Conservation (phyloP, 345 rosid species). For the Sisymbrium irio region DNA sequence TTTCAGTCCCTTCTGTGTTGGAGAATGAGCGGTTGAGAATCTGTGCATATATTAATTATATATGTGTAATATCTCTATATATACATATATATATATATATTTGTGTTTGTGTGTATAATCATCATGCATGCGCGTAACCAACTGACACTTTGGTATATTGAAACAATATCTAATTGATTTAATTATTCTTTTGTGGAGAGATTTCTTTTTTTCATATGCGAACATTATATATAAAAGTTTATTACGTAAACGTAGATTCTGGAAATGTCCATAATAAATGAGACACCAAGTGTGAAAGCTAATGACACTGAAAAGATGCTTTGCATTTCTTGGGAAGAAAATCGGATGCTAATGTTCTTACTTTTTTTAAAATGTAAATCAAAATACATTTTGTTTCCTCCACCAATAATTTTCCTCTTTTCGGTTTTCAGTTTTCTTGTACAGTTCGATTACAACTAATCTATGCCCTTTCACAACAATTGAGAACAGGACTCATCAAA, state of each 20-base stretch:
- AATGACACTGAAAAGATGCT: constrained; percentile 11
- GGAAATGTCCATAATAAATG: constrained; percentile 7
- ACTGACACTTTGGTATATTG: not conserved
- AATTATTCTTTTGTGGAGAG: not conserved
- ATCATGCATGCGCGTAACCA: constrained; percentile 4
- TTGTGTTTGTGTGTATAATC: not conserved
- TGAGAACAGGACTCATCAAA: constrained; percentile 53
- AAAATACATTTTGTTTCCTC: not conserved
- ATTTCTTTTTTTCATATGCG: not conserved
- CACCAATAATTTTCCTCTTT: not conserved
- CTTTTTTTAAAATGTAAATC: not conserved
- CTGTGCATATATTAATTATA: not conserved
- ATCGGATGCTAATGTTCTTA: not conserved
- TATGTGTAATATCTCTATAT: too few relatives aligned
- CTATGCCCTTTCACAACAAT: not conserved
- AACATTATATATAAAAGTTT: not conserved
- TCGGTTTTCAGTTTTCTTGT: not conserved
- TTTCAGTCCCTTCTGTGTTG: constrained; percentile 10
- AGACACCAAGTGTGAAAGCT: constrained; percentile 19
- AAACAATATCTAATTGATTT: not conserved
- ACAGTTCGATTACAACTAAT: not conserved
- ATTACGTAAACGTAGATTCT: not conserved
- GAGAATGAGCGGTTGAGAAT: constrained; percentile 9
- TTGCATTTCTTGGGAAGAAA: not conserved
- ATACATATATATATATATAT: not conserved